Evolutionary conservation across 2,329 filamentous ascomycete genomes (phyloP).

Genomic region (Talaromyces sp.): DNA sequence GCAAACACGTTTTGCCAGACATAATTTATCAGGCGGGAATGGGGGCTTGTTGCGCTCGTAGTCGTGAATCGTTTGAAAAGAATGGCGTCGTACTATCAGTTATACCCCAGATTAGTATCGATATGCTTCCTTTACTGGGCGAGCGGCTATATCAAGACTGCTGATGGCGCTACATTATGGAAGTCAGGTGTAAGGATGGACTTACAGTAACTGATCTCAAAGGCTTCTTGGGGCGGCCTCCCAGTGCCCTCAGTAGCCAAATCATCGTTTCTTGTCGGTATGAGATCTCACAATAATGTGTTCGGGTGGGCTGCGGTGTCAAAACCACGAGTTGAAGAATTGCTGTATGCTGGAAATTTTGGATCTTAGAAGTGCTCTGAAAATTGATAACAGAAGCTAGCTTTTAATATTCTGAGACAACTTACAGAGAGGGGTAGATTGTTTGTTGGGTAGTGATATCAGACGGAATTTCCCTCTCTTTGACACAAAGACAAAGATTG

Average conservation of each 20-base stretch:
- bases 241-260: background rate
- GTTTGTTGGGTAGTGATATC: background rate
- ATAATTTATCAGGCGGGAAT: background rate
- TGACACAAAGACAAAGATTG: background rate
- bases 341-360: background rate
- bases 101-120: background rate
- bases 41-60: background rate
- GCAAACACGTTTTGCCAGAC: background rate
- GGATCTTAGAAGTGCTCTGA: background rate
- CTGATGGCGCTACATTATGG: background rate
- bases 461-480: background rate
- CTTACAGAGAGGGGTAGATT: background rate
- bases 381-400: background rate
- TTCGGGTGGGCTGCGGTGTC: background rate
- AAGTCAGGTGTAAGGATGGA: background rate
- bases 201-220: background rate
- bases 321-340: background rate
- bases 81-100: background rate
- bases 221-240: background rate
- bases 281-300: background rate
- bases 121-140: background rate
- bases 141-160: background rate
- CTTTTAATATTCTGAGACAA: background rate
- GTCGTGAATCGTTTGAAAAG: background rate
- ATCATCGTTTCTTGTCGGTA: background rate